A percentile compares a stretch with the other conserved stretches of the same genome.
Conservation (phyloP, 208 protist genomes). For the Perkinsela sp. region DNA sequence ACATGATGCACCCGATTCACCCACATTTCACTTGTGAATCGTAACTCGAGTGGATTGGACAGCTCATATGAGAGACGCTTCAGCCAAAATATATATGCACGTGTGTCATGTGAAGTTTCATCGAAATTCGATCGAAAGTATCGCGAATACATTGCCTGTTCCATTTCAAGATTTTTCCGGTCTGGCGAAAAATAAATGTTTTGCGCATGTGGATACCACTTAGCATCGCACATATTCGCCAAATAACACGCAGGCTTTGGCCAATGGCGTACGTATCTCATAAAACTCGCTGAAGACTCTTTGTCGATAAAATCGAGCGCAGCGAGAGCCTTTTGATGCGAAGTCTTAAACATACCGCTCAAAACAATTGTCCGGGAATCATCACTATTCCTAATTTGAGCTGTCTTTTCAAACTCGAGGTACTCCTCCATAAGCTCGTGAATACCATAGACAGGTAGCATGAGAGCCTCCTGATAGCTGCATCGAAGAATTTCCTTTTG, state of each 20-base stretch:
- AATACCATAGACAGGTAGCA: not conserved
- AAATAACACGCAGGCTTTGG: not conserved
- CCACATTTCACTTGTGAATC: not conserved
- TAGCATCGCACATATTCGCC: not conserved
- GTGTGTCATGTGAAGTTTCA: not conserved
- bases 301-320: not conserved
- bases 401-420: not conserved
- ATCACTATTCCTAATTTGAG: too few species aligned
- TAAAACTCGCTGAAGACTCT: too few species aligned
- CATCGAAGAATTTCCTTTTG: not conserved
- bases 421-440: not conserved
- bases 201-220: not conserved
- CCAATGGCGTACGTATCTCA: too few species aligned
- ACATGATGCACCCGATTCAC: not conserved
- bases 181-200: not conserved
- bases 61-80: not conserved
- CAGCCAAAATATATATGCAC: not conserved
- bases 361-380: not conserved
- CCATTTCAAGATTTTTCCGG: not conserved
- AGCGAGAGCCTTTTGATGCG: not conserved
- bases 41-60: not conserved
- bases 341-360: not conserved
- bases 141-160: not conserved
- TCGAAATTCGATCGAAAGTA: not conserved
- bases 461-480: not conserved